Percentiles rank a stretch among this genome's conserved stretches.
Conservation (phyloP, 371 early-diverging fungal genomes). For the Syncephalis fuscata region DNA sequence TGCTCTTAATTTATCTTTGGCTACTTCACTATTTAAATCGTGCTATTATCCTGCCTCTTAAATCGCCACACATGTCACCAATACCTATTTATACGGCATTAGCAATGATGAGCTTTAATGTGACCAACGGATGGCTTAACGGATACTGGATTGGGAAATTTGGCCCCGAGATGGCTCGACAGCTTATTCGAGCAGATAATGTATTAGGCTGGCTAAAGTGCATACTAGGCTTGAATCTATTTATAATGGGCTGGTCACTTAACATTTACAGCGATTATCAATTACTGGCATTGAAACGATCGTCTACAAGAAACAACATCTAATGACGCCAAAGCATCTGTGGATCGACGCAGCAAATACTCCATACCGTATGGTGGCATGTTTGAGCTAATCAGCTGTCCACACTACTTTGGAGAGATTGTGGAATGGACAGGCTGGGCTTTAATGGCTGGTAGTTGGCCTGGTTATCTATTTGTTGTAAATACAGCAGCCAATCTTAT, state of each 20-base stretch:
- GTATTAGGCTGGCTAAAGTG: slow-evolving; percentile 21
- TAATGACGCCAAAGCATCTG: neutral
- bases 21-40: slow-evolving; percentile 37
- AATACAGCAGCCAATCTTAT: slow-evolving; percentile 31
- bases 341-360: slow-evolving; percentile 22
- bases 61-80: slow-evolving; percentile 28
- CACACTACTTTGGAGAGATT: slow-evolving; percentile 40
- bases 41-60: slow-evolving; percentile 27
- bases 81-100: slow-evolving; percentile 15
- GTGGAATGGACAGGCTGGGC: slow-evolving; percentile 50
- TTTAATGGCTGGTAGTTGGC: slow-evolving; percentile 20
- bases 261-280: slow-evolving; percentile 11
- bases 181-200: neutral
- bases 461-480: slow-evolving; percentile 31
- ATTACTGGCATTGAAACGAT: slow-evolving; percentile 2
- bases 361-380: slow-evolving; percentile 33
- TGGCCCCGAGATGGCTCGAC: neutral
- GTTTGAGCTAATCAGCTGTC: slow-evolving; percentile 35
- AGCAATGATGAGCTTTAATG: slow-evolving; percentile 23
- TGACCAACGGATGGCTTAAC: slow-evolving; percentile 39
- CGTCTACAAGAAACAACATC: neutral
- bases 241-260: slow-evolving; percentile 29
- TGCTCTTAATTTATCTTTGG: slow-evolving; percentile 21
- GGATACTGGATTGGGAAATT: slow-evolving; percentile 26
- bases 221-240: slow-evolving; percentile 23